Conservation (phyloP, 176 grass and related monocot genomes). For the Musa troglodytarum region DNA sequence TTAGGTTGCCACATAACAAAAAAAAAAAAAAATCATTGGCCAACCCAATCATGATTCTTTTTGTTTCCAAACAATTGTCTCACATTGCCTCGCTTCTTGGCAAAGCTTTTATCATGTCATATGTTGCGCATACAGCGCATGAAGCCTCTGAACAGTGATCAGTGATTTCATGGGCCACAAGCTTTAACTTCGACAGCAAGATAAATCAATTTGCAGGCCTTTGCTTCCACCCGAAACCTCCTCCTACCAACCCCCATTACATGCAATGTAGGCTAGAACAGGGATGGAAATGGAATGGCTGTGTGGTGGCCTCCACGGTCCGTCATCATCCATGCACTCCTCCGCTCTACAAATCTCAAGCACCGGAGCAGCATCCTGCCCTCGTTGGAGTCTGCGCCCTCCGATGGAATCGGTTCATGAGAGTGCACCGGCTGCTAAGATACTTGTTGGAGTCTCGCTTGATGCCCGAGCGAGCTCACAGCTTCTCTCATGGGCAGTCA, state of each 20-base stretch:
- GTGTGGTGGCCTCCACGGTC: conserved; percentile 23
- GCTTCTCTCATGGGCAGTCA: conserved; percentile 81
- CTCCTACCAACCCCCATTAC: conserved; percentile 62
- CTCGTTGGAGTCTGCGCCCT: neutral
- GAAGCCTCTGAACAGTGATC: neutral
- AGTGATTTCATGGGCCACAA: conserved; percentile 28
- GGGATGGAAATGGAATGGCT: conserved; percentile 28
- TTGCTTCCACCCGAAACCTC: conserved; percentile 84
- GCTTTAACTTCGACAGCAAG: conserved; percentile 33
- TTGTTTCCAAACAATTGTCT: neutral
- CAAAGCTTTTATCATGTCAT: neutral
- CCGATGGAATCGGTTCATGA: conserved; percentile 73
- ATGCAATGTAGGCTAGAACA: conserved; percentile 4
- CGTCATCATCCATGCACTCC: neutral
- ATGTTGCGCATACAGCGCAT: neutral
- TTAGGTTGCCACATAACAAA: no score
- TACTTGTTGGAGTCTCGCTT: conserved; percentile 66
- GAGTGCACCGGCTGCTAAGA: conserved; percentile 30
- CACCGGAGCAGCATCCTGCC: neutral
- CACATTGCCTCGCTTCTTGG: neutral
- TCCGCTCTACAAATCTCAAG: conserved; percentile 14
- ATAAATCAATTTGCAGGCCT: conserved; percentile 33
- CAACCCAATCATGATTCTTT: neutral
- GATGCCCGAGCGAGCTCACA: conserved; percentile 43
- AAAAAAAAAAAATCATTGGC: no score